A percentile compares a stretch with the other conserved stretches of the same genome.
These are phyloP conservation scores for Adiantum capillusveneris DNA, from an alignment of 75 land plant genomes.

Conservation along the genomic window DNA sequence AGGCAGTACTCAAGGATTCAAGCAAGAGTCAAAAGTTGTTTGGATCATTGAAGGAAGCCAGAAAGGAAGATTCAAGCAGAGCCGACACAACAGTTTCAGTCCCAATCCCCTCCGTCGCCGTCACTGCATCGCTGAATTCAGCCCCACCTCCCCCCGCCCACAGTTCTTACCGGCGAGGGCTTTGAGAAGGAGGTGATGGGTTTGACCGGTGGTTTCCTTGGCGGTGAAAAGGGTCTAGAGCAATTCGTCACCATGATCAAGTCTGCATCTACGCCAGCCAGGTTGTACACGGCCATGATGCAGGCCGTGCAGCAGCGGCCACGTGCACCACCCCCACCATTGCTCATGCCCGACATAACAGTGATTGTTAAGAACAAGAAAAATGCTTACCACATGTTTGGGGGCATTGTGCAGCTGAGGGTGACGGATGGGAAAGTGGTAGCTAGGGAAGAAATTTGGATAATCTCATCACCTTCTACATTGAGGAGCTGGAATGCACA, in stretches of 20 bases:
- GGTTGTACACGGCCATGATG: constrained; percentile 5
- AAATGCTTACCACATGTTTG: constrained; percentile 74
- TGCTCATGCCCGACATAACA: constrained; percentile 86
- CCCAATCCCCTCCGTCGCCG: too few relatives aligned
- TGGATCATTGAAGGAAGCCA: background rate
- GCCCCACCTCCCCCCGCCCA: background rate
- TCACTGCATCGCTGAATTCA: background rate
- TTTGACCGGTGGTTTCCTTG: constrained; percentile 87
- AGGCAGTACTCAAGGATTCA: constrained; percentile 39
- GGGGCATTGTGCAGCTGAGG: constrained; percentile 84
- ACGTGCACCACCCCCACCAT: constrained; percentile 50
- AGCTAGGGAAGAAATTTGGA: constrained; percentile 93
- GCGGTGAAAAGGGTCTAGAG: constrained; percentile 74
- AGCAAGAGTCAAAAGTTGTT: constrained; percentile 16
- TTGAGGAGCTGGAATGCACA: constrained; percentile 72
- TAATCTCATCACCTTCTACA: constrained; percentile 55
- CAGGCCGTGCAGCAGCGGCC: constrained; percentile 11
- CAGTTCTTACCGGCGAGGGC: background rate
- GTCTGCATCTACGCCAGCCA: constrained; percentile 28
- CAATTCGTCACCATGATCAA: constrained; percentile 30
- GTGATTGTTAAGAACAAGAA: constrained; percentile 70
- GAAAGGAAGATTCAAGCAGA: too few relatives aligned
- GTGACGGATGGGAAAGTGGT: constrained; percentile 86
- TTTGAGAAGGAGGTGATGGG: constrained; percentile 85
- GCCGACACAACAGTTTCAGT: too few relatives aligned